Evolutionary conservation across 441 rosid genomes (phyloP), one percentile per base, ranked within the genome.

Genomic region (Corymbia calophylla): DNA sequence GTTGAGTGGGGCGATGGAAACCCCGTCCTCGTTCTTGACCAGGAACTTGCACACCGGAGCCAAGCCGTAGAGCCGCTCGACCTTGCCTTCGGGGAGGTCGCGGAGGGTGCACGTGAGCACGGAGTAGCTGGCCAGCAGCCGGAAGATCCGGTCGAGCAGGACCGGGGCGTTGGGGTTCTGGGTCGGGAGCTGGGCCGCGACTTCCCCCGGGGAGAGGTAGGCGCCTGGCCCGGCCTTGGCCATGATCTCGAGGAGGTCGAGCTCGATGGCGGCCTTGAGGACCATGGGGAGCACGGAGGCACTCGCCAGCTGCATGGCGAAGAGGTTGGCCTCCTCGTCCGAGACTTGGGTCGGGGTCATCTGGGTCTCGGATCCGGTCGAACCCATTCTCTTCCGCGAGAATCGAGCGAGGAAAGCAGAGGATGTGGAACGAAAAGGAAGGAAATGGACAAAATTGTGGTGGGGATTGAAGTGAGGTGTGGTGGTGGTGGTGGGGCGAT

Each of bases 11-110:
- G 95, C 92, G 25, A 95, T 68, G 10, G 98, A 91, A 35, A 94
- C 98, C 32, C 98, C 99, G 87, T 96, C 98, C 88, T 95, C 95
- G 90, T 97, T 95, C 93, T 94, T 95, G 68, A 92, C 93, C 93
- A 97, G 91, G 94, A 87, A 97, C 91, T 96, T 97, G 92, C 97
- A 94, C 68, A 96, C 98, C 32, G 95, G 96, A 2, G 93, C 98
- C 44, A 93, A 93, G 2, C 95, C 96, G 62, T 95, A 96, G 29
- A 94, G 91, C 90, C 96, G 89, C 93, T 95, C 96, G 9, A 92
- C 90, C 77, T 91, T 91, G n/a, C 95, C 97, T 18, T 90, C 96
- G 11, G 94, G 91, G 14, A 91, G 93, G 35, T 84, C 88, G 32
- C 92, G 92, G 54, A 92, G 58, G 64, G 94, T 90, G 94, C 92